phyloP scores from a whole-genome alignment of 2,329 filamentous ascomycete genomes.

The Colletotrichum tanaceti region DNA sequence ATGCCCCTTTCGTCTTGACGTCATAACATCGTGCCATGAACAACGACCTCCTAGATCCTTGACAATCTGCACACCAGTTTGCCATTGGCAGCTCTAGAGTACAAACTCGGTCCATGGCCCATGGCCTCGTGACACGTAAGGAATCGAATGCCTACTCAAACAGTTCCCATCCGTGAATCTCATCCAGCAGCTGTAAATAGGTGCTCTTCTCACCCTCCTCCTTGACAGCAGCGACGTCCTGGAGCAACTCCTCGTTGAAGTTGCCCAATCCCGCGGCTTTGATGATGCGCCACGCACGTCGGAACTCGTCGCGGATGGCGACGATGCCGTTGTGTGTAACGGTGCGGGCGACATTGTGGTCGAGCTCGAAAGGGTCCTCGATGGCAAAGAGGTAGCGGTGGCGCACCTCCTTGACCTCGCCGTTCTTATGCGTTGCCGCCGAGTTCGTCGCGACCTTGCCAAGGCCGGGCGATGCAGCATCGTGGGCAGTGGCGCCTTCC shows the following conservation, averaged over 20 bases:
- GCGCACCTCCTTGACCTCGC: conserved; percentile 74
- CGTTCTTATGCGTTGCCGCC: conserved; percentile 45
- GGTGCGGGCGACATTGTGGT: conserved; percentile 89
- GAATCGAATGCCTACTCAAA: conserved; percentile 24
- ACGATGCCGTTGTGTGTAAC: conserved; percentile 87
- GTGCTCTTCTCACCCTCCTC: conserved; percentile 50
- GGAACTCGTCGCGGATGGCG: conserved; percentile 85
- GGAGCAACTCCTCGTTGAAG: conserved; percentile 61
- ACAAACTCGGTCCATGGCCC: not conserved
- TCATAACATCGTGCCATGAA: conserved; percentile 26
- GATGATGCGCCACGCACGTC: conserved; percentile 81
- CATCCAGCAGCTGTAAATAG: conserved; percentile 54
- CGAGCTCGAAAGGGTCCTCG: conserved; percentile 89
- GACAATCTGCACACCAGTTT: not conserved
- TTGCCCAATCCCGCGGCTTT: conserved; percentile 59
- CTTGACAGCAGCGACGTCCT: conserved; percentile 58
- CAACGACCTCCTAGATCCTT: not conserved
- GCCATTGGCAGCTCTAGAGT: not conserved
- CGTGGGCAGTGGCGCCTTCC: not conserved
- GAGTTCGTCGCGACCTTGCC: conserved; percentile 14
- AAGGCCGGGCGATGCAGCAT: conserved; percentile 30
- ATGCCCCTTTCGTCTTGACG: not conserved
- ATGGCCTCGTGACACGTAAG: not conserved
- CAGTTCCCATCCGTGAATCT: conserved; percentile 52
- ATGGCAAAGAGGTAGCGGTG: conserved; percentile 89